Evolutionary conservation across 352 stramenopile species (phyloP).

Genomic region (Thalassiosira mediterranea): DNA sequence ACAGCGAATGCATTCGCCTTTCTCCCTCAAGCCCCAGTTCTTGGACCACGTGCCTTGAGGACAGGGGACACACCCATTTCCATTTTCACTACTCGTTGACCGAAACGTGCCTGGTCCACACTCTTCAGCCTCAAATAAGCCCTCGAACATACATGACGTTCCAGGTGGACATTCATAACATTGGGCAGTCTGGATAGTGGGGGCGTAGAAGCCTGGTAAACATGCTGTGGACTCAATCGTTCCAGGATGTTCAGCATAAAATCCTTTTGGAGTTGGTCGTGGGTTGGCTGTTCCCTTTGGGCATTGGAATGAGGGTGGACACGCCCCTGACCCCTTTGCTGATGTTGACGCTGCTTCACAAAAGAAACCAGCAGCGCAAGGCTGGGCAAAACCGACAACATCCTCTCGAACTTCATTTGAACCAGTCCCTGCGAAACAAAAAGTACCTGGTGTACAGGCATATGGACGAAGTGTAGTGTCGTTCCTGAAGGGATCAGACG

Average conservation of each 20-base stretch:
- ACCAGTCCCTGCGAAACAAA: constrained; percentile 94
- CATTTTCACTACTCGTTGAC: constrained; percentile 85
- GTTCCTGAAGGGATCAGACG: constrained; percentile 94
- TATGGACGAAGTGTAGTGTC: constrained; percentile 95
- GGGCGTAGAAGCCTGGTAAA: constrained; percentile 93
- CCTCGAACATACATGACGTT: constrained; percentile 56
- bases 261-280: constrained; percentile 91
- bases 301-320: constrained; percentile 93
- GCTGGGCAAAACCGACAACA: constrained; percentile 91
- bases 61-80: constrained; percentile 64
- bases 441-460: constrained; percentile 93
- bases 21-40: constrained; percentile 96
- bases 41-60: constrained; percentile 93
- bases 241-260: constrained; percentile 90
- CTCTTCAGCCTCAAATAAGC: constrained; percentile 83
- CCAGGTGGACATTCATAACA: constrained; percentile 79
- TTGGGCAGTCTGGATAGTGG: constrained; percentile 92
- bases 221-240: constrained; percentile 91
- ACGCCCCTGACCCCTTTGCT: constrained; percentile 91
- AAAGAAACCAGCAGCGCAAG: constrained; percentile 93
- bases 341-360: constrained; percentile 92
- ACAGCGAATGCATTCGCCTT: constrained; percentile 91
- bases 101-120: constrained; percentile 94
- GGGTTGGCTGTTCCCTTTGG: constrained; percentile 91
- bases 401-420: constrained; percentile 87